Evolutionary conservation across 495 filamentous ascomycete species (phyloP).

Genomic region (Tirmania nivea): DNA sequence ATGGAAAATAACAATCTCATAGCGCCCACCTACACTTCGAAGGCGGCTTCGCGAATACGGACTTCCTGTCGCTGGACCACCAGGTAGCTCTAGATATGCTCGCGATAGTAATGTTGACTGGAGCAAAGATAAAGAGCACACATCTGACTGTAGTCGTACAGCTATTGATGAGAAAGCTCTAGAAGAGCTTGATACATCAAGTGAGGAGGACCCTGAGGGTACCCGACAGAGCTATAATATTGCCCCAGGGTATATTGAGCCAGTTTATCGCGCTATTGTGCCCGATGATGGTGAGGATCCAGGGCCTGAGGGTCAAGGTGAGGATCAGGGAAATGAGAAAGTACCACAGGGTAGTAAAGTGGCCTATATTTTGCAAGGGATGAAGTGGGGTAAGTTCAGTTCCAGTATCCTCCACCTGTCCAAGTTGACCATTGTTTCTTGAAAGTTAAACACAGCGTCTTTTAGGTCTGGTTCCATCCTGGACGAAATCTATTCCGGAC

Average conservation of each 20-base stretch:
- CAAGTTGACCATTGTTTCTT: not conserved
- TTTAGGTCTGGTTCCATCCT: conserved; percentile 63
- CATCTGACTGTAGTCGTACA: no score
- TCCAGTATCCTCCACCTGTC: not conserved
- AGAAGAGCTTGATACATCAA: no score
- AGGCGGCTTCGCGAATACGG: not conserved
- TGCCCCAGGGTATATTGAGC: conserved; percentile 64
- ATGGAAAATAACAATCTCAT: not conserved
- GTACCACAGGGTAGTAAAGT: conserved; percentile 16
- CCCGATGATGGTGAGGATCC: conserved; percentile 31
- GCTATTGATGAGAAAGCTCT: no score
- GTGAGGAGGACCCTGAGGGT: no score
- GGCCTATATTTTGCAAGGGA: conserved; percentile 60
- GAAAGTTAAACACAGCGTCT: not conserved
- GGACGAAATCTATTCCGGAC: conserved; percentile 40
- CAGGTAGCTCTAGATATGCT: no score
- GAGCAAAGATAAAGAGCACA: no score
- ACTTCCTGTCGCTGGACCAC: no score
- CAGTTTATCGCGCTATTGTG: conserved; percentile 63
- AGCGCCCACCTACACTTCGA: not conserved
- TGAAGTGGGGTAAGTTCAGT: conserved; percentile 53
- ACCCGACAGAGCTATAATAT: conserved; percentile 70
- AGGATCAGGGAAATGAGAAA: conserved; percentile 3
- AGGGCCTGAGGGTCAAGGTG: conserved; percentile 7
- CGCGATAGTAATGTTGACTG: no score